Evolutionary conservation across 2,329 filamentous ascomycete species (phyloP), one percentile per base, ranked within the genome.

Genomic region (Penicillium sp.): DNA sequence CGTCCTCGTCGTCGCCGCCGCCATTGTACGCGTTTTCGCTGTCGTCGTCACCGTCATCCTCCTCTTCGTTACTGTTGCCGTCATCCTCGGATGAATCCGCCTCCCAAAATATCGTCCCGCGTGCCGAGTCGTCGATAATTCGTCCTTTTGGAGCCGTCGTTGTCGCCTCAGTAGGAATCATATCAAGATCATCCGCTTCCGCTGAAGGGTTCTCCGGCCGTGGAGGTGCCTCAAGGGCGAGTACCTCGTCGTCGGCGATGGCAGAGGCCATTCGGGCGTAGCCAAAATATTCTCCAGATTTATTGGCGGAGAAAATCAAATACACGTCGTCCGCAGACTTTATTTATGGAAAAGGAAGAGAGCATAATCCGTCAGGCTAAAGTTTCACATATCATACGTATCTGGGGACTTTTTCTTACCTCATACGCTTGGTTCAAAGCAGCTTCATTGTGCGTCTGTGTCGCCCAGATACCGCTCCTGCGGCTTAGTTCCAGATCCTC

Each of bases 41-140:
- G 11, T 20, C 35, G 6, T 53, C 38, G 18, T 47, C 43, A 16
- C 28, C 35, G 11, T 38, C 46, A 16, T 40, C 48, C 16, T 54
- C 50, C 11, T 40, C 48, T 9, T 54, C 50, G 9, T 53, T 42
- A 16, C 33, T 68, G 5, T 68, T 67, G 11, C 66, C 68, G 18
- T 77, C 76, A 11, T 69, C 66, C 1, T 85, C 85, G 0, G 83
- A 83, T 30, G 79, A 73, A 50, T 93, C 87, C 6, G 87, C 87
- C 71, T 97, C 93, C 93, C 93, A 97, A 66, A 97, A 97, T 42
- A 97, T 96, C 0, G 92, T 97, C 0, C 93, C 93, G n/a, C 93
- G 83, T 0, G 90, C 88, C 3, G 90, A 92, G 69, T 97, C 93
- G 66, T 96, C 91, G 47, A 97, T 93, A 58, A 97, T 95, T 55